Evolutionary conservation across 768 basidiomycete genomes (phyloP).

Genomic region (Heimioporus sp.): DNA sequence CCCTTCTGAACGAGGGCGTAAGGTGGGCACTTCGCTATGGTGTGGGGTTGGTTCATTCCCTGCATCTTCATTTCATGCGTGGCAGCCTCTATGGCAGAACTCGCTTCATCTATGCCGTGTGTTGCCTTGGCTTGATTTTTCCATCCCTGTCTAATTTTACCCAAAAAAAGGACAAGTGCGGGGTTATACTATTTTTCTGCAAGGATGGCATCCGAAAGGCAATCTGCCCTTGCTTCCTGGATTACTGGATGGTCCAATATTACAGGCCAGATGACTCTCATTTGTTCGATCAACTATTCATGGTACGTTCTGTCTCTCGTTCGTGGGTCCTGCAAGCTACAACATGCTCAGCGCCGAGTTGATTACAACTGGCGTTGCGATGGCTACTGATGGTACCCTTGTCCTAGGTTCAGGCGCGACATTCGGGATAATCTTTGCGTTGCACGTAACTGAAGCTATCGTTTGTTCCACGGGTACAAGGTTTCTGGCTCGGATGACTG

Average conservation of each 20-base stretch:
- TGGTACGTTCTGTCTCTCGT: constrained; percentile 9
- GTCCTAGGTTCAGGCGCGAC: constrained; percentile 17
- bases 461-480: constrained; percentile 22
- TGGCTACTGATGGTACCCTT: constrained; percentile 22
- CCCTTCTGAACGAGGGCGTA: not conserved
- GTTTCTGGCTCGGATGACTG: constrained; percentile 22
- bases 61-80: constrained; percentile 17
- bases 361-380: constrained; percentile 20
- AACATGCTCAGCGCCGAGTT: constrained; percentile 12
- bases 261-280: constrained; percentile 24
- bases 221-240: constrained; percentile 26
- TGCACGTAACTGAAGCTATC: constrained; percentile 19
- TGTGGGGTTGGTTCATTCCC: constrained; percentile 23
- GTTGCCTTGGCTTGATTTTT: not conserved
- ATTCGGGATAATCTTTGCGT: constrained; percentile 18
- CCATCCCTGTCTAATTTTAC: not conserved
- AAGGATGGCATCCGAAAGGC: constrained; percentile 24
- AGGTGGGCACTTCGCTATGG: constrained; percentile 25
- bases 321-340: not conserved
- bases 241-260: constrained; percentile 31
- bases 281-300: constrained; percentile 22
- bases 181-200: constrained; percentile 29
- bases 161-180: constrained; percentile 18
- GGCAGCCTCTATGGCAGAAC: constrained; percentile 19
- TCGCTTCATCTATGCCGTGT: constrained; percentile 21